These are phyloP conservation scores for Tuber calosporum DNA, from an alignment of 495 filamentous ascomycete species.

Conservation along the genomic window DNA sequence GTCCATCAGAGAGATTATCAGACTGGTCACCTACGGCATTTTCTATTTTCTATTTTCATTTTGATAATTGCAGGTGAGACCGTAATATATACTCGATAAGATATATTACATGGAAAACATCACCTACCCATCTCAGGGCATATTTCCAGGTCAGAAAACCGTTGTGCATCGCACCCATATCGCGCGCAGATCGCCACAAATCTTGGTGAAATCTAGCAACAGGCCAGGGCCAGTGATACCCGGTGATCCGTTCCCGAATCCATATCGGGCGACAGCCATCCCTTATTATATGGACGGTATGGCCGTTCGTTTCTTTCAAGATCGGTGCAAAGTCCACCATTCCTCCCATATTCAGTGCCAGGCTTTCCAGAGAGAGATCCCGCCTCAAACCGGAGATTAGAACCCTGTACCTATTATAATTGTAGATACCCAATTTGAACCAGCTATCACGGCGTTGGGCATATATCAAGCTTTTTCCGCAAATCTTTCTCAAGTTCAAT, in stretches of 20 bases:
- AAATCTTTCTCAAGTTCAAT: background rate
- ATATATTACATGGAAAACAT: no score
- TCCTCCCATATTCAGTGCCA: background rate
- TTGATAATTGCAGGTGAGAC: no score
- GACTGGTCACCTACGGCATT: no score
- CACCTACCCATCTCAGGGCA: no score
- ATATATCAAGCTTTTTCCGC: background rate
- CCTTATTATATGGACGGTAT: background rate
- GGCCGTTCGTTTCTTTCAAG: background rate
- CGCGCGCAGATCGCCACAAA: no score
- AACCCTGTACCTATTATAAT: background rate
- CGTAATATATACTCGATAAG: no score
- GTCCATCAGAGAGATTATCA: no score
- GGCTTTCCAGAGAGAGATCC: background rate
- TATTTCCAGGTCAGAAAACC: no score
- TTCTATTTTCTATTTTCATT: no score
- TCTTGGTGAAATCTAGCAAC: background rate
- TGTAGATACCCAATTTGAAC: no score
- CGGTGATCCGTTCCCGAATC: background rate
- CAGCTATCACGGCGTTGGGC: background rate
- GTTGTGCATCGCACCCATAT: no score
- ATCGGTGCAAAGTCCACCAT: no score
- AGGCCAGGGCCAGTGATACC: background rate
- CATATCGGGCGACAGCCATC: background rate
- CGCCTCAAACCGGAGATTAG: background rate